These are phyloP conservation scores for Thamnidium elegans DNA, from an alignment of 192 early-diverging fungal species.

Conservation along the genomic window DNA sequence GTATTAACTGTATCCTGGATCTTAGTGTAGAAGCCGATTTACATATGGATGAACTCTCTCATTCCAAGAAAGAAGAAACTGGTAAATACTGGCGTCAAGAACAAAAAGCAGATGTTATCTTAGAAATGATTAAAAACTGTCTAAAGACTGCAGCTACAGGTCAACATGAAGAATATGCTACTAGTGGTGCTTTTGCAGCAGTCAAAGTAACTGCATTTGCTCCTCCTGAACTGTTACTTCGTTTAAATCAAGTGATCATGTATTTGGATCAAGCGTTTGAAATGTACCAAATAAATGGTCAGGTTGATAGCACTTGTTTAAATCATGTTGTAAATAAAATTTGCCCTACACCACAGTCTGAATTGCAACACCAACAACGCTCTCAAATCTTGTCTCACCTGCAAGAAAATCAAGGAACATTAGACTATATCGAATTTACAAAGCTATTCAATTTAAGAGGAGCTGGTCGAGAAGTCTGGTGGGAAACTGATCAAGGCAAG, in stretches of 20 bases:
- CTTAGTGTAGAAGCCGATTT: slow-evolving; percentile 79
- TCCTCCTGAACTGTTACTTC: slow-evolving; percentile 70
- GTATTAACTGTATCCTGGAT: slow-evolving; percentile 86
- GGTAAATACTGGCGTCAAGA: slow-evolving; percentile 40
- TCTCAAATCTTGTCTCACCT: neutral
- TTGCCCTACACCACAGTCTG: slow-evolving; percentile 19
- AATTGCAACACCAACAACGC: slow-evolving; percentile 10
- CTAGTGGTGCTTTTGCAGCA: slow-evolving; percentile 76
- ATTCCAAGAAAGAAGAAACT: neutral
- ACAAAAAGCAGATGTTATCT: slow-evolving; percentile 64
- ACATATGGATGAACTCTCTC: slow-evolving; percentile 55
- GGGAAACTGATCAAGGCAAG: neutral
- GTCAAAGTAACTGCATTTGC: slow-evolving; percentile 85
- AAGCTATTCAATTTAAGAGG: slow-evolving; percentile 21
- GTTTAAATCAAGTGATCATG: slow-evolving; percentile 59
- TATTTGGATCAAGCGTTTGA: slow-evolving; percentile 49
- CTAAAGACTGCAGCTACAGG: slow-evolving; percentile 61
- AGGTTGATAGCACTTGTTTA: slow-evolving; percentile 37
- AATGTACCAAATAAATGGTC: slow-evolving; percentile 34
- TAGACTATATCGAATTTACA: slow-evolving; percentile 17
- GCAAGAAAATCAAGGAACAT: slow-evolving; percentile 5
- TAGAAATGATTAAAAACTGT: slow-evolving; percentile 65
- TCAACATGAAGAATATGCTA: slow-evolving; percentile 21
- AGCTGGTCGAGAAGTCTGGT: slow-evolving; percentile 16
- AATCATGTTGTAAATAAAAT: slow-evolving; percentile 32